Base-by-base conservation (phyloP, 1,284 basidiomycete genomes). In the Pholiota adiposa region DNA sequence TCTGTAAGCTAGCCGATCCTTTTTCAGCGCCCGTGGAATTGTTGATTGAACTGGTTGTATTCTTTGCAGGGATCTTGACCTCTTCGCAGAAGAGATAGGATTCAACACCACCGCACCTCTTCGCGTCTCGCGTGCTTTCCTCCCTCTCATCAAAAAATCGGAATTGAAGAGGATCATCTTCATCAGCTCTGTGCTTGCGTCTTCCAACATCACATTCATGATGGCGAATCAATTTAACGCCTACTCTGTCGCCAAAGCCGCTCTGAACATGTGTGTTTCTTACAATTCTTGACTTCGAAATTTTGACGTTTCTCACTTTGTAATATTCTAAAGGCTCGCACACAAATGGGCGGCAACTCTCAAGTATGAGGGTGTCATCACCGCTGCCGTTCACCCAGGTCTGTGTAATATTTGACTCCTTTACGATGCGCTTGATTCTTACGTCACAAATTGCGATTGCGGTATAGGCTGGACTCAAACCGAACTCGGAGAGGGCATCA, bases 141-240 rank as follows among this genome's bases (percentile, higher is more conserved):
- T 68, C n/a, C 65, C 67, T 27, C 58, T 69, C 25, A 53, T 69
- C 49, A 60, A 59, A 44, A 59, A 64, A 34, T 67, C 65, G 6
- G 52, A 59, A 34, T 41, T 38, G 31, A 69, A 69, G 58, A 67
- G 64, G 54, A 62, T 69, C 52, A 61, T 67, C n/a, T 65, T 65
- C 51, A 41, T 69, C n/a, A 63, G 60, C 54, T 67, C 67, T 23
- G 54, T 63, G 16, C 60, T 67, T n/a, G 67, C 65, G 14, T 69
- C 67, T 8, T 59, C 66, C 4, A 55, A 63, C 11, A 55, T 69
- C 19, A 64, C 63, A 8, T 63, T 48, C 31, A 44, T 54, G 34
- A 61, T 59, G 57, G 62, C 56, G 18, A 53, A 54, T 27, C 58
- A 67, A 41, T 54, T 59, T 41, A 67, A 69, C 50, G 56, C 64